Evolutionary conservation across 805 yeast species (phyloP).

Genomic region (Suhomyces tanzawaensis): DNA sequence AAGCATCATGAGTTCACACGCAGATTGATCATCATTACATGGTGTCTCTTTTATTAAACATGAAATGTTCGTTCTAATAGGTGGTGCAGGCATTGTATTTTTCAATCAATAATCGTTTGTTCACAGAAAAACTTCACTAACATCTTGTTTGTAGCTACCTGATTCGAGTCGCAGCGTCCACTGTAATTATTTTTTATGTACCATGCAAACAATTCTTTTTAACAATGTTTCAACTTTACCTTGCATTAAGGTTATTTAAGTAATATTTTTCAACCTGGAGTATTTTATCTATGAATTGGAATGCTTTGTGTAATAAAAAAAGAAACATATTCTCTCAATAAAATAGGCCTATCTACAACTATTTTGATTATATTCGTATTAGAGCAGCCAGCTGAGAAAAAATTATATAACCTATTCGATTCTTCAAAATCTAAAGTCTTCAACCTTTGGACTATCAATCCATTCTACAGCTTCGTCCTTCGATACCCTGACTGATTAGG

Average conservation of each 20-base stretch:
- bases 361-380: neutral
- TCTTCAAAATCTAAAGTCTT: no score
- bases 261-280: neutral
- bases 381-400: neutral
- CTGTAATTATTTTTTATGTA: constrained; percentile 5
- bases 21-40: no score
- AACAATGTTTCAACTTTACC: constrained; percentile 1
- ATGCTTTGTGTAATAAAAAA: constrained; percentile 1
- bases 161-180: constrained; percentile 1
- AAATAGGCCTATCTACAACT: neutral
- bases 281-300: constrained; percentile 1
- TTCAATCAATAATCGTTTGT: neutral
- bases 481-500: neutral
- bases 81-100: no score
- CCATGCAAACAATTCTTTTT: neutral
- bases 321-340: constrained; percentile 2
- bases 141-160: constrained; percentile 2
- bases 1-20: no score
- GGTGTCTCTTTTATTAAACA: no score
- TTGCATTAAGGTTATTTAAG: neutral
- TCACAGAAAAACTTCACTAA: constrained; percentile 2
- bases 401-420: neutral
- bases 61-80: no score
- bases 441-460: neutral
- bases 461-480: neutral